phyloP scores from a whole-genome alignment of 768 basidiomycete genomes.

The Lentinula guzmanii region DNA sequence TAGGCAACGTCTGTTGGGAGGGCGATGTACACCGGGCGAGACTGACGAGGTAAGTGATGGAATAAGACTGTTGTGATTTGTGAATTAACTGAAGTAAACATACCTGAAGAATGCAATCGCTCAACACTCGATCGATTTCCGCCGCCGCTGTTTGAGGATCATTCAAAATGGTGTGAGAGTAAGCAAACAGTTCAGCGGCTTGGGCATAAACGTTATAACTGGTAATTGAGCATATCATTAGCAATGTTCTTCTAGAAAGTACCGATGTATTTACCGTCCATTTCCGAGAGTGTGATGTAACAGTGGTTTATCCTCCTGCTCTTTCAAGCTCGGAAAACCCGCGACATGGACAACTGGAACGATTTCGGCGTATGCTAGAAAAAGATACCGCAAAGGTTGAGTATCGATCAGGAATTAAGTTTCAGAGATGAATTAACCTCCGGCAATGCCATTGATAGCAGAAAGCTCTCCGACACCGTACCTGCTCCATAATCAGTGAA shows the following conservation, averaged over 20 bases:
- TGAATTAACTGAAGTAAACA: constrained; percentile 8
- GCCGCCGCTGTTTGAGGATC: constrained; percentile 47
- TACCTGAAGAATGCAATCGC: constrained; percentile 57
- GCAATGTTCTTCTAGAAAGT: not conserved
- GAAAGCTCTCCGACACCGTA: constrained; percentile 92
- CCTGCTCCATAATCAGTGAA: constrained; percentile 22
- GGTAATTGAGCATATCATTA: not conserved
- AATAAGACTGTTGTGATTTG: not conserved
- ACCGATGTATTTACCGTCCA: constrained; percentile 41
- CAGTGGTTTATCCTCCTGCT: constrained; percentile 67
- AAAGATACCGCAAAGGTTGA: not conserved
- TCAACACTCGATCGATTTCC: constrained; percentile 76
- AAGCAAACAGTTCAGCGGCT: constrained; percentile 70
- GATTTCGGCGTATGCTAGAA: constrained; percentile 73
- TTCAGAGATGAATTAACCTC: constrained; percentile 33
- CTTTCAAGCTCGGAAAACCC: constrained; percentile 69
- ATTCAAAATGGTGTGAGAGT: constrained; percentile 58
- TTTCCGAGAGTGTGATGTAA: constrained; percentile 89
- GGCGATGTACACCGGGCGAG: constrained; percentile 81
- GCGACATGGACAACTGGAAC: constrained; percentile 87
- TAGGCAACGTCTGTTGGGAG: constrained; percentile 81
- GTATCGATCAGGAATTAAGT: too few relatives aligned
- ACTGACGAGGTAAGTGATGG: constrained; percentile 28
- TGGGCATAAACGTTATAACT: constrained; percentile 78
- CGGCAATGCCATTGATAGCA: constrained; percentile 80